Percentiles rank a stretch among this genome's conserved stretches.
Conservation (phyloP, 805 yeast genomes). For the Saccharomycopsis fermentans region DNA sequence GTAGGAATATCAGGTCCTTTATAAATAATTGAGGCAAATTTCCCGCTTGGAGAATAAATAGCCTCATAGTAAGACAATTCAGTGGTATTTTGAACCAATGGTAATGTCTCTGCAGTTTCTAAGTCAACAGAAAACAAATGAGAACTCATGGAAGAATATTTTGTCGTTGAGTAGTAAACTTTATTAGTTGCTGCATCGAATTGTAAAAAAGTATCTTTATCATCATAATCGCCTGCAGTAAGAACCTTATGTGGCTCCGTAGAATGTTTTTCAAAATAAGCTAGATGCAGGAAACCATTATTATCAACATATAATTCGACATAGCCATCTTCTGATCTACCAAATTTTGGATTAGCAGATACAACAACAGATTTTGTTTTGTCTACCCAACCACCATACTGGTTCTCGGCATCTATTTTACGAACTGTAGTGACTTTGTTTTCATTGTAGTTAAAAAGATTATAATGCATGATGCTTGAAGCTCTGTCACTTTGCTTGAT, state of each 20-base stretch:
- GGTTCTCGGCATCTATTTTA: conserved; percentile 30
- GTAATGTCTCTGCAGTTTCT: conserved; percentile 17
- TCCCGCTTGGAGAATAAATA: conserved; percentile 46
- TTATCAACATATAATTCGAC: conserved; percentile 47
- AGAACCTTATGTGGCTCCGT: conserved; percentile 31
- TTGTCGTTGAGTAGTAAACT: conserved; percentile 49
- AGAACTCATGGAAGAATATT: conserved; percentile 44
- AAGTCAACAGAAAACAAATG: conserved; percentile 47
- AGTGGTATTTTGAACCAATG: background rate
- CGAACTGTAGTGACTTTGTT: conserved; percentile 32
- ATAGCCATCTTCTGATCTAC: conserved; percentile 38
- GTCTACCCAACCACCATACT: conserved; percentile 51
- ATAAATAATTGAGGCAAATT: conserved; percentile 43
- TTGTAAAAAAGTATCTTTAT: conserved; percentile 35
- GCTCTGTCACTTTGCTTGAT: conserved; percentile 55
- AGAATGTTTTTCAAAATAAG: conserved; percentile 40
- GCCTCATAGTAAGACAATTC: conserved; percentile 39
- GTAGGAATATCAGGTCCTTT: conserved; percentile 73
- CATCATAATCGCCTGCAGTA: conserved; percentile 42
- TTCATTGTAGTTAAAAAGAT: conserved; percentile 30
- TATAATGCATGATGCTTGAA: conserved; percentile 45
- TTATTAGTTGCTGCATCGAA: conserved; percentile 37
- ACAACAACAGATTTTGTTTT: conserved; percentile 33
- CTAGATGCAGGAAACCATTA: conserved; percentile 52
- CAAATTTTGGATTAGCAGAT: conserved; percentile 27